These are phyloP conservation scores for Echinochloa phyllopogon DNA, from an alignment of 176 grass and related monocot species.

Conservation along the genomic window DNA sequence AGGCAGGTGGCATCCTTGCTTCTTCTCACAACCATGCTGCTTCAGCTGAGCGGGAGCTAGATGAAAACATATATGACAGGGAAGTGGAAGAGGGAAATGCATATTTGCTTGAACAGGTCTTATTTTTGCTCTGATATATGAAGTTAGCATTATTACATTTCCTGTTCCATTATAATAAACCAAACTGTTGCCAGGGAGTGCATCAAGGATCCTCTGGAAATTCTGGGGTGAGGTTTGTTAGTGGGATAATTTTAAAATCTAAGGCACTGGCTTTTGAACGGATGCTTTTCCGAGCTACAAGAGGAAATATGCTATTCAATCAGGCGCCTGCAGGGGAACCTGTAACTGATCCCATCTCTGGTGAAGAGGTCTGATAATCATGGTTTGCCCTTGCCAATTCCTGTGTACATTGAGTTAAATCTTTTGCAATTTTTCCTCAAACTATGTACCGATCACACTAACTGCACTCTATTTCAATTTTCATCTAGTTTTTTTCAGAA, in stretches of 20 bases:
- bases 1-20: slow-evolving; percentile 98
- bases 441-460: slow-evolving; percentile 37
- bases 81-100: slow-evolving; percentile 58
- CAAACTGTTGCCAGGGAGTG: slow-evolving; percentile 54
- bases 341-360: slow-evolving; percentile 87
- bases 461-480: slow-evolving; percentile 20
- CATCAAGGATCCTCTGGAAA: slow-evolving; percentile 59
- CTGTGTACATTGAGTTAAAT: slow-evolving; percentile 36
- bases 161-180: slow-evolving; percentile 39
- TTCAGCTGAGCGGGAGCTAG: slow-evolving; percentile 82
- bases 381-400: slow-evolving; percentile 45
- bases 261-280: slow-evolving; percentile 96
- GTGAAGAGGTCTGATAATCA: slow-evolving; percentile 84
- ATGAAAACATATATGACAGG: slow-evolving; percentile 81
- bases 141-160: slow-evolving; percentile 38
- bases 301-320: slow-evolving; percentile 99
- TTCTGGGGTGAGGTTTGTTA: slow-evolving; percentile 93
- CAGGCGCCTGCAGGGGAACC: slow-evolving; percentile 84
- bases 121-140: slow-evolving; percentile 26
- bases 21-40: slow-evolving; percentile 83
- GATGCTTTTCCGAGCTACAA: slow-evolving; percentile 98
- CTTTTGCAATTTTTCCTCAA: not conserved
- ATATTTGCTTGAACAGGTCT: slow-evolving; percentile 96
- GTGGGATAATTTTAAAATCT: slow-evolving; percentile 88
- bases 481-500: not conserved